Percentiles rank a stretch among this genome's conserved stretches.
Evolutionary conservation across 805 yeast species (phyloP).

Genomic region (Cyberlindnera maritima): DNA sequence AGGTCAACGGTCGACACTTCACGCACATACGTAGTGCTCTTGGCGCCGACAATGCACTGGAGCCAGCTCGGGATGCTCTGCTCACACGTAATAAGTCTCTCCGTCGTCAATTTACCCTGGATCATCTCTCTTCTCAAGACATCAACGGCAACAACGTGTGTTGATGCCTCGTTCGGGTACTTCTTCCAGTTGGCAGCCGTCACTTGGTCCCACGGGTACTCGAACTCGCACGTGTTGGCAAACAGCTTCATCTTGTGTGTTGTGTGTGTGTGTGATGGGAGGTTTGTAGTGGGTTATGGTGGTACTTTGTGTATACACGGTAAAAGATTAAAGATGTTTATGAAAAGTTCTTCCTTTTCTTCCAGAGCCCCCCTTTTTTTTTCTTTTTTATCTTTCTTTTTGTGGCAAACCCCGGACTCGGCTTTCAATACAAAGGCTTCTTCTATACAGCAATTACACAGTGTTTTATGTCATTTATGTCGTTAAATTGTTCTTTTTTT

Average conservation of each 20-base stretch:
- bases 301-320: no score
- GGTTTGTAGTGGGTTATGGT: no score
- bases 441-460: no score
- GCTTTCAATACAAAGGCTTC: no score
- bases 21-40: conserved; percentile 73
- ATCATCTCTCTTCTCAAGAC: conserved; percentile 72
- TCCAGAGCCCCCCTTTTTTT: background rate
- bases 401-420: background rate
- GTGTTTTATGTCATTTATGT: no score
- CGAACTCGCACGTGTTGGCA: conserved; percentile 62
- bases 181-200: conserved; percentile 96
- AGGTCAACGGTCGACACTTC: conserved; percentile 87
- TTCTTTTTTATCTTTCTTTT: background rate
- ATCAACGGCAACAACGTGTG: conserved; percentile 94
- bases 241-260: conserved; percentile 67
- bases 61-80: conserved; percentile 89
- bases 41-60: conserved; percentile 65
- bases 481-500: no score
- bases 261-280: background rate
- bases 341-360: background rate
- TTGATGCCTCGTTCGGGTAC: conserved; percentile 90
- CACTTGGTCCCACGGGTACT: conserved; percentile 91
- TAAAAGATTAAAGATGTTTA: no score
- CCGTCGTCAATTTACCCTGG: conserved; percentile 64
- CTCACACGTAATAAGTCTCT: conserved; percentile 82